Evolutionary conservation across 768 basidiomycete species (phyloP).

Genomic region (Mycena latifolia): DNA sequence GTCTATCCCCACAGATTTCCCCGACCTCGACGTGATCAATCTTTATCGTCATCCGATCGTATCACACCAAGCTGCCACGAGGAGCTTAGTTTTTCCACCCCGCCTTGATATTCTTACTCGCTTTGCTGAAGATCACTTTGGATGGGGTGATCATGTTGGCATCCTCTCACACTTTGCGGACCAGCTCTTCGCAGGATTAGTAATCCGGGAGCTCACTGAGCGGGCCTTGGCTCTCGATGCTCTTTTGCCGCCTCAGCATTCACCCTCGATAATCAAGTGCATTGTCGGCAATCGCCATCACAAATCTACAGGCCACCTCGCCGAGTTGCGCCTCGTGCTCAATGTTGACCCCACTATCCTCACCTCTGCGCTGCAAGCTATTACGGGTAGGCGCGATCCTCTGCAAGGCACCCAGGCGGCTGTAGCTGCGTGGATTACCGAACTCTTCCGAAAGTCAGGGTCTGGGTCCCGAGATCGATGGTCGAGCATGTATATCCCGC

Average conservation of each 20-base stretch:
- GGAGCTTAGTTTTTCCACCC: neutral
- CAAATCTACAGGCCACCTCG: constrained; percentile 17
- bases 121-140: constrained; percentile 21
- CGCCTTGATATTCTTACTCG: constrained; percentile 16
- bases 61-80: neutral
- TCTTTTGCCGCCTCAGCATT: neutral
- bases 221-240: neutral
- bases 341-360: constrained; percentile 3
- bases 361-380: neutral
- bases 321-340: constrained; percentile 13
- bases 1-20: constrained; percentile 45
- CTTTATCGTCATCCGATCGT: constrained; percentile 53
- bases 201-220: constrained; percentile 13
- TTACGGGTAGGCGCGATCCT: constrained; percentile 9
- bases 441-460: neutral
- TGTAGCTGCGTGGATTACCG: constrained; percentile 1
- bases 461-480: constrained; percentile 16
- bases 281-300: constrained; percentile 10
- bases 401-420: neutral
- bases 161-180: constrained; percentile 22
- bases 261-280: constrained; percentile 4
- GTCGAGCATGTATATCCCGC: constrained; percentile 13
- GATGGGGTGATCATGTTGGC: constrained; percentile 22
- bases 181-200: constrained; percentile 15
- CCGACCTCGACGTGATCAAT: constrained; percentile 47